Conservation (phyloP, 2,329 filamentous ascomycete genomes). For the Penicillium sp. region DNA sequence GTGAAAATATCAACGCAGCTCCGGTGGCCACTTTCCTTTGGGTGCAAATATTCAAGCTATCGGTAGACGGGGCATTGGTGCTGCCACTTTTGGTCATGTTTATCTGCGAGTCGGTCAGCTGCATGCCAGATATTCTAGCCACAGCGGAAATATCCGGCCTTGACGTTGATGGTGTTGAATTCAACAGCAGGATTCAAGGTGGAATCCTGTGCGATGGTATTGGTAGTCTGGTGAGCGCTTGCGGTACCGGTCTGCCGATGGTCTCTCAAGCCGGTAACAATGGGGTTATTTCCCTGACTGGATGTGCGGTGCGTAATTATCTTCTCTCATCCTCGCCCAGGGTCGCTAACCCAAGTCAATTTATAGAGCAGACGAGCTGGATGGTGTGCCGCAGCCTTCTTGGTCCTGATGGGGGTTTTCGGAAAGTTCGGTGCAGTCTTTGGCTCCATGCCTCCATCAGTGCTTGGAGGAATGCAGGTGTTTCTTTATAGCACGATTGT, state of each 20-base stretch:
- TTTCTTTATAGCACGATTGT: constrained; percentile 80
- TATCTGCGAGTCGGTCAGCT: constrained; percentile 67
- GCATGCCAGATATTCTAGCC: constrained; percentile 73
- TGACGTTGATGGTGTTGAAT: constrained; percentile 64
- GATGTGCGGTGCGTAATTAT: constrained; percentile 62
- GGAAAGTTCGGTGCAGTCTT: constrained; percentile 81
- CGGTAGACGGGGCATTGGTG: constrained; percentile 65
- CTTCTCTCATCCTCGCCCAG: neutral
- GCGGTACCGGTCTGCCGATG: constrained; percentile 81
- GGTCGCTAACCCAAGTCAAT: neutral
- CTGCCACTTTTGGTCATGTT: constrained; percentile 60
- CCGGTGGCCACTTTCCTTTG: constrained; percentile 68
- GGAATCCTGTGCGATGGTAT: constrained; percentile 75
- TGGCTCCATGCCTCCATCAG: constrained; percentile 71
- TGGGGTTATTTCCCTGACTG: constrained; percentile 79
- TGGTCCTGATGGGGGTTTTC: constrained; percentile 80
- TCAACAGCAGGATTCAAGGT: constrained; percentile 69
- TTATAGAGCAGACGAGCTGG: constrained; percentile 73
- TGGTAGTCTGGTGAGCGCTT: constrained; percentile 73
- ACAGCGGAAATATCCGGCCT: constrained; percentile 66
- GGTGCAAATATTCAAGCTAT: constrained; percentile 67
- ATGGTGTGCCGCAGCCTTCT: constrained; percentile 76
- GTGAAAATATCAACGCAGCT: constrained; percentile 71
- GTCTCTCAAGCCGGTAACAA: constrained; percentile 84
- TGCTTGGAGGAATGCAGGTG: constrained; percentile 74